Percentiles rank a stretch among this genome's conserved stretches.
phyloP scores from a whole-genome alignment of 2,329 filamentous ascomycete genomes.

The Leptographium lundbergii region DNA sequence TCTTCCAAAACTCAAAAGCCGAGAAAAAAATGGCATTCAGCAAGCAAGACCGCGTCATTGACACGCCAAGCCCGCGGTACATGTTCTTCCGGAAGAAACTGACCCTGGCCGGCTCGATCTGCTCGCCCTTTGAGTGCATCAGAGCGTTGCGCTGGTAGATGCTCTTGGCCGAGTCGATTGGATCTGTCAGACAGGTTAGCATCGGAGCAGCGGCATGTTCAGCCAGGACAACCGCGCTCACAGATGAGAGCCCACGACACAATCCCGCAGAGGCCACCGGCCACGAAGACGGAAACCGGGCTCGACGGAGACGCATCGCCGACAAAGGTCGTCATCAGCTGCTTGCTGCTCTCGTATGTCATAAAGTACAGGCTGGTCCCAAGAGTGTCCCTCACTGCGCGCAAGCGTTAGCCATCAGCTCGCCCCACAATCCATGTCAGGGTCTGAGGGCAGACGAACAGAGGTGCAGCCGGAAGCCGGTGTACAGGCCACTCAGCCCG shows the following conservation, averaged over 20 bases:
- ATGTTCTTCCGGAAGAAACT: conserved; percentile 65
- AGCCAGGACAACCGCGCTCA: conserved; percentile 25
- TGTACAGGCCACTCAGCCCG: conserved; percentile 63
- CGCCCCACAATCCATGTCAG: neutral
- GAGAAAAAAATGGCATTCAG: conserved; percentile 88
- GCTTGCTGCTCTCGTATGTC: conserved; percentile 79
- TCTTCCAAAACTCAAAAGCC: conserved; percentile 74
- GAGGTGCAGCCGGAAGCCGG: conserved; percentile 66
- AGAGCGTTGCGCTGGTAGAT: conserved; percentile 76
- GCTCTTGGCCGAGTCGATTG: conserved; percentile 72
- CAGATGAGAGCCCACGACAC: conserved; percentile 71
- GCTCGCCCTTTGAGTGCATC: conserved; percentile 52
- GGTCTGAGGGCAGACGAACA: conserved; percentile 37
- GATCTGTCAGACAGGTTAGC: conserved; percentile 28
- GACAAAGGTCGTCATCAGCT: conserved; percentile 62
- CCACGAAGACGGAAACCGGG: conserved; percentile 64
- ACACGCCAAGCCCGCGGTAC: conserved; percentile 74
- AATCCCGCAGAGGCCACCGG: conserved; percentile 70
- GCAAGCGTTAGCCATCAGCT: neutral
- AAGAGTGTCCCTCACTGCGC: conserved; percentile 63
- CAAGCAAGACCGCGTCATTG: conserved; percentile 68
- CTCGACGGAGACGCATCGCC: conserved; percentile 63
- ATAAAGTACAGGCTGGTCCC: conserved; percentile 81
- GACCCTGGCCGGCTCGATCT: conserved; percentile 57
- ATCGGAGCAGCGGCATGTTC: neutral